These are phyloP conservation scores for Amylocarpus encephaloides DNA, from an alignment of 2,329 filamentous ascomycete species.

Conservation along the genomic window DNA sequence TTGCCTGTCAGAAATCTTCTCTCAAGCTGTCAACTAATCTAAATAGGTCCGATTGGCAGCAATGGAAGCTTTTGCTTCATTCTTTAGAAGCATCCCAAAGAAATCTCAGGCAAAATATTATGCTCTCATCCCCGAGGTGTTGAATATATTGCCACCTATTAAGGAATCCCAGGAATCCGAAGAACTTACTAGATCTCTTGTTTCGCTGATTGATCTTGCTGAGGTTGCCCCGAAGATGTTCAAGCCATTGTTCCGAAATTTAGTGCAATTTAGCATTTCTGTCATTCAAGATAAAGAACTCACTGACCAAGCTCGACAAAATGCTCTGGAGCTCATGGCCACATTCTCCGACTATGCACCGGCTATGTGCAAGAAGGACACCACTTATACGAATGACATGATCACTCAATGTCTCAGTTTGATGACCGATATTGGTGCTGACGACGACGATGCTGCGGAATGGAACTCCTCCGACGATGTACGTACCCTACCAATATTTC, in stretches of 20 bases:
- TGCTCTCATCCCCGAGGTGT: constrained; percentile 76
- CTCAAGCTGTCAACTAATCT: constrained; percentile 6
- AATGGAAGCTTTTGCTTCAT: constrained; percentile 94
- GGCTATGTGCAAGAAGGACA: constrained; percentile 89
- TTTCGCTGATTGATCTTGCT: constrained; percentile 88
- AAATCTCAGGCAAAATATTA: constrained; percentile 87
- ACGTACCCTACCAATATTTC: constrained; percentile 33
- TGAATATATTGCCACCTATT: constrained; percentile 90
- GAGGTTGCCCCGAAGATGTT: constrained; percentile 98
- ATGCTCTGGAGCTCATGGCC: constrained; percentile 93
- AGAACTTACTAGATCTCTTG: constrained; percentile 79
- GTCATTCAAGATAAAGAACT: constrained; percentile 96
- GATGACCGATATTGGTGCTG: constrained; percentile 93
- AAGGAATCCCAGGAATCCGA: constrained; percentile 89
- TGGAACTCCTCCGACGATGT: constrained; percentile 92
- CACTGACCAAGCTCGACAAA: constrained; percentile 82
- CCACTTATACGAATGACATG: constrained; percentile 91
- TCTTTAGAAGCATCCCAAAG: constrained; percentile 87
- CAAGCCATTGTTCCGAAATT: constrained; percentile 83
- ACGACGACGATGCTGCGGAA: constrained; percentile 90
- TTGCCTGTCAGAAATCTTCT: background rate
- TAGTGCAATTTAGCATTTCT: constrained; percentile 87
- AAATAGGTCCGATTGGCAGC: constrained; percentile 77
- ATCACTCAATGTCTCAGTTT: constrained; percentile 95
- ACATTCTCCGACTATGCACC: constrained; percentile 95